Evolutionary conservation across 2,329 filamentous ascomycete genomes (phyloP), one percentile per base, ranked within the genome.

Genomic region (Bipolaris sorokiniana): DNA sequence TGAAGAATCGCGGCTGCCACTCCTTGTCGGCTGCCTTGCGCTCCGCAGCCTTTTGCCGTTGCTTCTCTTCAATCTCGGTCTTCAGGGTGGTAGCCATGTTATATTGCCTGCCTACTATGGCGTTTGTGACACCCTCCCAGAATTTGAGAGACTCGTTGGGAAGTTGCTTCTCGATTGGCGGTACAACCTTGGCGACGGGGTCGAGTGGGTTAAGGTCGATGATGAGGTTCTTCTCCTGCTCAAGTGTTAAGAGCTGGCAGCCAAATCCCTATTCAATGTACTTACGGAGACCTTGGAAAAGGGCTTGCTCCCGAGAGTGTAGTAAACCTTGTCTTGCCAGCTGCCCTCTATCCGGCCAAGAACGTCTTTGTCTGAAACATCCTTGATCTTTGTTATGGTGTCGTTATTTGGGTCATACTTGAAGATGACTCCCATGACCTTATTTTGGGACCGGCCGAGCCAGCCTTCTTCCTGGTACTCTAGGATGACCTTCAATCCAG

Each of bases 381-480:
- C 93, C 78, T 89, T 92, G 68, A 97, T 88, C 67, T 85, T 88
- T 5, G 80, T 87, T 76, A 89, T 91, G 73, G 86, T 86, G 75
- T 98, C 94, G 56, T 93, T 94, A 20, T 91, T 86, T 0, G 92
- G 90, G 70, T 97, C 90, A 67, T 97, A 97, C 48, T 85, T 89
- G 83, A 97, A 99, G 53, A 98, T 84, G 52, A 97, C 87, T 16
- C 95, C 95, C 59, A 96, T 88, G 34, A 99, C 89, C 72, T 90
- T 92, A 78, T 98, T 97, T 67, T 96, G 94, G 18, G 91, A 86
- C 64, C 91, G 91, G 45, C 93, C 91, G 28, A 98, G 83, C 93
- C 95, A 99, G 48, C 93, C 92, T 68, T 98, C 94, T 71, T 98
- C 94, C 53, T 93, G 81, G 75, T 99, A 99, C 69, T 96, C 89